Conservation (phyloP, 441 rosid species). For the Populus hybrid region DNA sequence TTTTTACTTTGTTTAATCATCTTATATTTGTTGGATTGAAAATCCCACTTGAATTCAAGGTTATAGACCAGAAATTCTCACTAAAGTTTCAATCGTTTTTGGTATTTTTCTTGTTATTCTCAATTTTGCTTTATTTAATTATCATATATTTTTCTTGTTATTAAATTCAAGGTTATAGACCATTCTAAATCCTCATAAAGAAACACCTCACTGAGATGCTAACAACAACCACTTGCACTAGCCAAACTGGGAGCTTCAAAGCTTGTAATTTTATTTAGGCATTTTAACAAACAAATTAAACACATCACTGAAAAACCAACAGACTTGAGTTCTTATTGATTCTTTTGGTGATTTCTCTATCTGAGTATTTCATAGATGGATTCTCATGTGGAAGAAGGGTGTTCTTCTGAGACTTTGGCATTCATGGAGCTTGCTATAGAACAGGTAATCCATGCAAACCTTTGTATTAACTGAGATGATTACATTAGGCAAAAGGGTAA, state of each 20-base stretch:
- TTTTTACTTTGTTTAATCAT: neutral
- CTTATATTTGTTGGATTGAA: neutral
- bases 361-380: constrained; percentile 27
- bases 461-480: neutral
- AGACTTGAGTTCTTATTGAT: neutral
- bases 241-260: neutral
- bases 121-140: neutral
- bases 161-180: neutral
- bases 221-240: neutral
- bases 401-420: constrained; percentile 25
- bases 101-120: neutral
- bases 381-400: constrained; percentile 16
- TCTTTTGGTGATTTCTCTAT: neutral
- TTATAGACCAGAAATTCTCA: neutral
- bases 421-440: constrained; percentile 61
- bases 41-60: neutral
- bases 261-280: no score
- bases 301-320: neutral
- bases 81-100: neutral
- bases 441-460: constrained; percentile 37
- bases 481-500: neutral
- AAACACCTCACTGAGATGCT: neutral
- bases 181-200: neutral
- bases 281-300: neutral
- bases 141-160: neutral